A percentile compares a stretch with the other conserved stretches of the same genome.
Conservation (phyloP, 805 yeast species). For the Metschnikowia rubicola region DNA sequence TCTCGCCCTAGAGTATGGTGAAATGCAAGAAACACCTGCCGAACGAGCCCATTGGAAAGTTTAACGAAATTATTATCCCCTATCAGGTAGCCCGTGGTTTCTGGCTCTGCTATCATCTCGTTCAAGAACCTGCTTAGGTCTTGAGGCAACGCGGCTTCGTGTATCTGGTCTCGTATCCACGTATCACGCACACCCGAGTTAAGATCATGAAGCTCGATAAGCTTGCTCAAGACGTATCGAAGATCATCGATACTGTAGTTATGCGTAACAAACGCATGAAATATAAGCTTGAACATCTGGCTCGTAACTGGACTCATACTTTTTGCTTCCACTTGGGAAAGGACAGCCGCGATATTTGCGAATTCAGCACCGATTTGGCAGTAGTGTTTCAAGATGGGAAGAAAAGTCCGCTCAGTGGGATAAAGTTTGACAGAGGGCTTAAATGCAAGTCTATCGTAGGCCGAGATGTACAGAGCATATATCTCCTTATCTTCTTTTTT, state of each 20-base stretch:
- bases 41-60: slow-evolving; percentile 14
- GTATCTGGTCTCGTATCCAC: slow-evolving; percentile 12
- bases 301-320: slow-evolving; percentile 32
- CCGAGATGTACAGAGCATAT: slow-evolving; percentile 16
- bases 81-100: not conserved
- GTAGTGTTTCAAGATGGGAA: slow-evolving; percentile 19
- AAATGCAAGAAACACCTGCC: slow-evolving; percentile 10
- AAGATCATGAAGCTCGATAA: slow-evolving; percentile 13
- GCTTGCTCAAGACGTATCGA: slow-evolving; percentile 9
- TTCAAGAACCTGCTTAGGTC: slow-evolving; percentile 4
- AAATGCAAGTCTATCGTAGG: slow-evolving; percentile 15
- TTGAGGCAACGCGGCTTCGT: slow-evolving; percentile 10
- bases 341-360: slow-evolving; percentile 11
- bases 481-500: slow-evolving; percentile 20
- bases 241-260: slow-evolving; percentile 5
- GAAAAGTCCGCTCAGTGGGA: slow-evolving; percentile 28
- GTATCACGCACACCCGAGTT: slow-evolving; percentile 10
- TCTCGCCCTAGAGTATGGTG: slow-evolving; percentile 4
- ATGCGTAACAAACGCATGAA: slow-evolving; percentile 14
- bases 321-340: slow-evolving; percentile 19
- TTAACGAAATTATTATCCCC: slow-evolving; percentile 11
- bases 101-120: slow-evolving; percentile 1
- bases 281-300: slow-evolving; percentile 23
- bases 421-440: slow-evolving; percentile 16
- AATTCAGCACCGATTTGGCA: slow-evolving; percentile 13